Evolutionary conservation across 2,329 filamentous ascomycete genomes (phyloP).

Genomic region (Monilinia fructigena): DNA sequence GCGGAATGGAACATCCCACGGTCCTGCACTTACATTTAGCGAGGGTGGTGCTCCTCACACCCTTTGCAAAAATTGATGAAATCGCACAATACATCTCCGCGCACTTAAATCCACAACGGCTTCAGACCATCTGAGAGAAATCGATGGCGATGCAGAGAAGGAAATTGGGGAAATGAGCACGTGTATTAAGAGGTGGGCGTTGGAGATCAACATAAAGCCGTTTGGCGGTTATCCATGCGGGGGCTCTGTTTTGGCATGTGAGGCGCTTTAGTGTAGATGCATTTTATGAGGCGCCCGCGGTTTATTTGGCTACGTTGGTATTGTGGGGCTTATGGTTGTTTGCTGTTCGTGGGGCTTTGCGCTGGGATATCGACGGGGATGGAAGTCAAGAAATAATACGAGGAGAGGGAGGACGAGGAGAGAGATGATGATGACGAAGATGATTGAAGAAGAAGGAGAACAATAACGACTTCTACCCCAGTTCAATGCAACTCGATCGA

Average conservation of each 20-base stretch:
- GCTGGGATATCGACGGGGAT: not conserved
- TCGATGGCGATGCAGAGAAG: not conserved
- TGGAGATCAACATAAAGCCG: slow-evolving; percentile 55
- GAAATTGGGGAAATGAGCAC: slow-evolving; percentile 35
- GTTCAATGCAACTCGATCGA: slow-evolving; percentile 53
- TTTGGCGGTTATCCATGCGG: slow-evolving; percentile 55
- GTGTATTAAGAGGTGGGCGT: slow-evolving; percentile 49
- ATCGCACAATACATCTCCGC: slow-evolving; percentile 26
- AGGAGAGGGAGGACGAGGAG: not conserved
- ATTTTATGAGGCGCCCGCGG: slow-evolving; percentile 49
- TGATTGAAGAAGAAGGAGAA: slow-evolving; percentile 19
- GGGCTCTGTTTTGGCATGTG: slow-evolving; percentile 52
- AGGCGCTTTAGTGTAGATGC: slow-evolving; percentile 49
- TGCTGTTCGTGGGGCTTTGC: slow-evolving; percentile 10
- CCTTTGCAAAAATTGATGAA: slow-evolving; percentile 35
- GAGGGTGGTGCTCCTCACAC: slow-evolving; percentile 44
- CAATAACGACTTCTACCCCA: slow-evolving; percentile 39
- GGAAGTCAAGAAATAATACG: not conserved
- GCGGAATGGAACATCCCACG: slow-evolving; percentile 46
- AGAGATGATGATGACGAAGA: not conserved
- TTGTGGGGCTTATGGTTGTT: slow-evolving; percentile 47
- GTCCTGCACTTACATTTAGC: slow-evolving; percentile 36
- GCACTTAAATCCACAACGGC: not conserved
- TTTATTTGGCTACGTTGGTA: slow-evolving; percentile 48
- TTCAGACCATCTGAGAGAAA: not conserved